Evolutionary conservation across 768 basidiomycete species (phyloP), one percentile per base, ranked within the genome.

Genomic region (Rhodotorula graminis): DNA sequence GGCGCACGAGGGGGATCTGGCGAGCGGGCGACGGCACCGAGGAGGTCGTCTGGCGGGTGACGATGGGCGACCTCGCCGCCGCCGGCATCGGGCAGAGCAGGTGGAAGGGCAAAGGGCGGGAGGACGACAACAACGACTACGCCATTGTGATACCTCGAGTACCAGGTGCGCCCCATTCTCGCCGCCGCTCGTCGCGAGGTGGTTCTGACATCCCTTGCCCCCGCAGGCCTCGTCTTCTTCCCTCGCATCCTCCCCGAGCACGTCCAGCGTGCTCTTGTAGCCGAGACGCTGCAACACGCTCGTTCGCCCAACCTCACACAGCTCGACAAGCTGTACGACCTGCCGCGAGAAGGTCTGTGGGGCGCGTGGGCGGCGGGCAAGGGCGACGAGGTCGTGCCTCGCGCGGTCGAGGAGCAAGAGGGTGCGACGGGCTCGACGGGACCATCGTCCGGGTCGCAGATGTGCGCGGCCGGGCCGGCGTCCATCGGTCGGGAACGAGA

Each of bases 301-400:
- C 84, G 84, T 6, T 81, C 84, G 50, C 91, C 92, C 0, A 96
- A 96, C 79, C 88, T 90, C 67, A 94, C 92, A 0, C 95, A 93
- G 76, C 87, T 97, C 31, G 90, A 94, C 67, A 86, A 87, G 0
- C 95, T 97, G 80, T 96, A 95, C 77, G 59, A 83, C 56, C 83
- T 96, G 14, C 94, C 95, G 0, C 62, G 80, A 27, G 82, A 86
- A 19, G 91, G 93, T 21, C 80, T 97, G 33, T 99, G 95, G 93
- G 86, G 87, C 55, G 81, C 85, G 4, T 82, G 80, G 71, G 9
- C 14, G 27, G 59, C 57, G 5, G 56, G 73, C 1, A 23, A n/a
- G 18, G 64, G 69, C 3, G 64, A 65, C 11, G 63, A 76, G 49
- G 58, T 50, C 1, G 71, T 76, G 25, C 64, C 7, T 23, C 58